These are phyloP conservation scores for Solanum infundibuliforme DNA, from an alignment of 257 asterid species.

Conservation along the genomic window DNA sequence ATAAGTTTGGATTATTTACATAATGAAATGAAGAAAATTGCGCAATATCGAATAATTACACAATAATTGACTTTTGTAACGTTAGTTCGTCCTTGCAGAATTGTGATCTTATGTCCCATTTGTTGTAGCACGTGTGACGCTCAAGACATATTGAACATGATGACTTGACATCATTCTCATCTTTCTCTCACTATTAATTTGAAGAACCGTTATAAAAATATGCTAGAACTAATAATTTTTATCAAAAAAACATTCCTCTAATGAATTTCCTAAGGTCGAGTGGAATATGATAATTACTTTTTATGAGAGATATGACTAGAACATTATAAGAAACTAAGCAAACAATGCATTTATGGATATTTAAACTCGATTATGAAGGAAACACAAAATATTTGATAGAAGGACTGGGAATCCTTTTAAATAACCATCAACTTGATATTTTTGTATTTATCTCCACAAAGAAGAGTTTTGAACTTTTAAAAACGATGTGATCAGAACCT, in stretches of 20 bases:
- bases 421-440: background rate
- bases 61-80: background rate
- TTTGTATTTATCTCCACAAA: background rate
- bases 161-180: background rate
- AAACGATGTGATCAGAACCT: background rate
- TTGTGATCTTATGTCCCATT: background rate
- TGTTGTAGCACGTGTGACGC: background rate
- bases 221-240: background rate
- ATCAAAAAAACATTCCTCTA: no score
- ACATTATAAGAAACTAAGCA: background rate
- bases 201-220: no score
- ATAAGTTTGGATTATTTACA: background rate
- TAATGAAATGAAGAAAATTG: background rate
- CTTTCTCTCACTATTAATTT: no score
- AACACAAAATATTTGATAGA: background rate
- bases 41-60: no score
- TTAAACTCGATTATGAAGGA: background rate
- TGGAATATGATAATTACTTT: background rate
- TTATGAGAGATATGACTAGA: background rate
- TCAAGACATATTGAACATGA: background rate
- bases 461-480: background rate
- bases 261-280: no score
- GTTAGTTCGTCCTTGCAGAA: background rate
- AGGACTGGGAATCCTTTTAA: background rate
- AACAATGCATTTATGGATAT: background rate